Evolutionary conservation across 2,329 filamentous ascomycete genomes (phyloP).

Genomic region (Diplocarpon rosae): DNA sequence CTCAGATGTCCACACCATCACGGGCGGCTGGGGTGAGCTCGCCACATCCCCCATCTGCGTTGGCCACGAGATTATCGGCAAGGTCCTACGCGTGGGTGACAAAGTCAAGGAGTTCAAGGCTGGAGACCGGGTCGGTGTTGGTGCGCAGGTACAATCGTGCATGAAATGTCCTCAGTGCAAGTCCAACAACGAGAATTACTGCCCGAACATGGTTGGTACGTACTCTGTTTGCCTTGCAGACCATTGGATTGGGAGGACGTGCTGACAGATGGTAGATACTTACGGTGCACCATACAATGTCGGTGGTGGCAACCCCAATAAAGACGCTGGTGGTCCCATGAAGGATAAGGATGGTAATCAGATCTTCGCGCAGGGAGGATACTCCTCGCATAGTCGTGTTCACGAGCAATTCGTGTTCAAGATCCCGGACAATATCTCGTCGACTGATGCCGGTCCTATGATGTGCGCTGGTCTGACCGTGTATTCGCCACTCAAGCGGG

Average conservation of each 20-base stretch:
- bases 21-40: conserved; percentile 34
- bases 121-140: conserved; percentile 43
- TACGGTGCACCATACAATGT: conserved; percentile 21
- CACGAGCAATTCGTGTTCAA: conserved; percentile 47
- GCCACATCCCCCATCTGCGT: conserved; percentile 23
- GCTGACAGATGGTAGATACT: conserved; percentile 5
- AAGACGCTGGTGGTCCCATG: conserved; percentile 11
- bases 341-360: conserved; percentile 16
- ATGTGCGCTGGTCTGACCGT: conserved; percentile 69
- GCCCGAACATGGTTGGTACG: conserved; percentile 25
- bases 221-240: conserved; percentile 23
- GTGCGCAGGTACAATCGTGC: conserved; percentile 43
- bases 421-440: conserved; percentile 41
- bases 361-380: conserved; percentile 21
- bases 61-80: conserved; percentile 56
- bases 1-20: conserved; percentile 61
- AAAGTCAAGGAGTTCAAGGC: conserved; percentile 47
- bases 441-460: conserved; percentile 49
- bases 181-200: conserved; percentile 45
- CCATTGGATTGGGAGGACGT: background rate
- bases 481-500: conserved; percentile 38
- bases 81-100: conserved; percentile 53
- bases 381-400: conserved; percentile 34
- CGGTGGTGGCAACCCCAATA: conserved; percentile 10
- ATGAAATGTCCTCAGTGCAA: conserved; percentile 43